Conservation (phyloP, 2,329 filamentous ascomycete species). For the Ceratocystis lukuohia region DNA sequence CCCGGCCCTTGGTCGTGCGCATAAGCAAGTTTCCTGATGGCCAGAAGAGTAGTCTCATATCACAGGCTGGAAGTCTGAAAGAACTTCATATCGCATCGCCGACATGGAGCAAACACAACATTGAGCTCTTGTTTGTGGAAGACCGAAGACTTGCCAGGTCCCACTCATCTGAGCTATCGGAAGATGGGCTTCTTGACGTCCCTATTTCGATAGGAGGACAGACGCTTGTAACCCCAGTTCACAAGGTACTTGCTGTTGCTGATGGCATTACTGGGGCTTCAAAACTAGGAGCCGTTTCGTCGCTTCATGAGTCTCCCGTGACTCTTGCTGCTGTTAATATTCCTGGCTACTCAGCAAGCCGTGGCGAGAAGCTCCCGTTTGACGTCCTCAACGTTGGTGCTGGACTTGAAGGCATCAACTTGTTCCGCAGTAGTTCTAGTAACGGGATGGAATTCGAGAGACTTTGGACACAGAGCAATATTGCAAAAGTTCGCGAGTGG, state of each 20-base stretch:
- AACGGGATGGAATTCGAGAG: constrained; percentile 61
- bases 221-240: constrained; percentile 52
- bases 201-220: constrained; percentile 4
- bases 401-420: constrained; percentile 48
- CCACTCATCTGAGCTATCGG: constrained; percentile 28
- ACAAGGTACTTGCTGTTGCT: constrained; percentile 62
- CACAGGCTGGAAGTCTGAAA: constrained; percentile 22
- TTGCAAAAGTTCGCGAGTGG: constrained; percentile 54
- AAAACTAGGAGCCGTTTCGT: constrained; percentile 34
- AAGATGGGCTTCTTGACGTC: constrained; percentile 56
- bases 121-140: constrained; percentile 51
- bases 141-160: constrained; percentile 30
- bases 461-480: constrained; percentile 58
- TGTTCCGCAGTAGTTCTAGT: constrained; percentile 54
- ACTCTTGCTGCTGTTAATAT: constrained; percentile 48
- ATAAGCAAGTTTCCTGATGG: constrained; percentile 30
- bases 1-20: constrained; percentile 50
- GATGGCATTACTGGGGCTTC: constrained; percentile 58
- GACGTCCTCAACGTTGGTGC: constrained; percentile 49
- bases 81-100: constrained; percentile 52
- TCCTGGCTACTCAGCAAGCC: constrained; percentile 30
- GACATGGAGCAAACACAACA: constrained; percentile 43
- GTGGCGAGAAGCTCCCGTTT: constrained; percentile 33
- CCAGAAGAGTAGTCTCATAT: constrained; percentile 20
- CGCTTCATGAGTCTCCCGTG: constrained; percentile 29